These are phyloP conservation scores for Cyphellophora attinorum DNA, from an alignment of 2,329 filamentous ascomycete species.

Conservation along the genomic window DNA sequence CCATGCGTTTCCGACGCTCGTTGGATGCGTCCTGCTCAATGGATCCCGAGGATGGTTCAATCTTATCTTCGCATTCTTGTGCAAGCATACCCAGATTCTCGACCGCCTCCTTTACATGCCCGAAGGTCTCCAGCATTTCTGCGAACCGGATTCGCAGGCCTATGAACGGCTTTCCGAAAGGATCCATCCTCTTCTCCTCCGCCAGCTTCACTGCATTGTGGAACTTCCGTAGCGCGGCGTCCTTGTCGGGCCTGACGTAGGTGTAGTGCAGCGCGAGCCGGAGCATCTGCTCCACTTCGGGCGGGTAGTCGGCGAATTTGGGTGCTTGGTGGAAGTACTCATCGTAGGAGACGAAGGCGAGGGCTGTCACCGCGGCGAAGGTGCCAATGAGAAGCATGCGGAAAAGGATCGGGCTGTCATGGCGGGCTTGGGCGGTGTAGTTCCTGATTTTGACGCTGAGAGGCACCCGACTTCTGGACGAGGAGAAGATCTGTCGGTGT, in stretches of 20 bases:
- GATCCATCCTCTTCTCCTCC: conserved; percentile 66
- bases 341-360: conserved; percentile 33
- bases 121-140: conserved; percentile 67
- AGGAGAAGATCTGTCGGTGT: neutral
- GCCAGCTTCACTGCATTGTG: conserved; percentile 67
- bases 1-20: conserved; percentile 8
- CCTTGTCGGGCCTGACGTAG: conserved; percentile 64
- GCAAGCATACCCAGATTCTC: conserved; percentile 70
- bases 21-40: neutral
- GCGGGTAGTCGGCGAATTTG: conserved; percentile 33
- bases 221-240: conserved; percentile 74
- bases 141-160: conserved; percentile 80
- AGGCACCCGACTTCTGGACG: neutral
- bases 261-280: conserved; percentile 81
- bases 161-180: conserved; percentile 81
- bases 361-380: conserved; percentile 23
- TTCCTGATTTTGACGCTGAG: conserved; percentile 8
- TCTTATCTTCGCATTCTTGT: conserved; percentile 51
- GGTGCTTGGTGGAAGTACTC: conserved; percentile 32
- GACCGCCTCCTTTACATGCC: conserved; percentile 59
- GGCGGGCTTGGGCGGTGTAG: conserved; percentile 12
- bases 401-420: conserved; percentile 29
- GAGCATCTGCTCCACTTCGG: conserved; percentile 47
- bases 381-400: conserved; percentile 30
- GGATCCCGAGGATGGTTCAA: conserved; percentile 29